Conservation (phyloP, 257 asterid genomes). For the Lycium barbarum region DNA sequence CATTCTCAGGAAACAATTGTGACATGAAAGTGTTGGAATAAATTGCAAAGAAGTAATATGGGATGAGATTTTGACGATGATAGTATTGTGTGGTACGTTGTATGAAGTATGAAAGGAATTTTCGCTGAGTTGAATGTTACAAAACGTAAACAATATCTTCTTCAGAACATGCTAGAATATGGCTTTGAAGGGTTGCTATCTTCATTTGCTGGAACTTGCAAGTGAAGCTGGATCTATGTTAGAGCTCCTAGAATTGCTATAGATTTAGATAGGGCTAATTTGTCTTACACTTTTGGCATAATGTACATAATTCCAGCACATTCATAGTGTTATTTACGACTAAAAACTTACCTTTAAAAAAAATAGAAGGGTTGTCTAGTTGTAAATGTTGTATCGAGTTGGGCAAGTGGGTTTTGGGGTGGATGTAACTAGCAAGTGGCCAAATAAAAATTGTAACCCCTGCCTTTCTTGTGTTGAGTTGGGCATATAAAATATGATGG, state of each 20-base stretch:
- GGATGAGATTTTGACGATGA: neutral
- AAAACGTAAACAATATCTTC: neutral
- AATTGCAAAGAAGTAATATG: constrained; percentile 4
- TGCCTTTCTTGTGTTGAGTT: constrained; percentile 16
- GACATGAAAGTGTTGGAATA: neutral
- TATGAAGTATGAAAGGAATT: neutral
- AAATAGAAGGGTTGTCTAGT: neutral
- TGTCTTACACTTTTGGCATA: neutral
- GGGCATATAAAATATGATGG: neutral
- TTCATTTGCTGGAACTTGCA: neutral
- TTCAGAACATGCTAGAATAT: neutral
- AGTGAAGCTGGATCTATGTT: neutral
- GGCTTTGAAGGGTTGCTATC: neutral
- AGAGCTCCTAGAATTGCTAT: constrained; percentile 4
- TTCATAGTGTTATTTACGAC: neutral
- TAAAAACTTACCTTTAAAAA: neutral
- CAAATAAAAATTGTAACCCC: neutral
- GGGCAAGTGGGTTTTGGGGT: constrained; percentile 17
- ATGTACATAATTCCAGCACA: neutral
- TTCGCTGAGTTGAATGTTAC: neutral
- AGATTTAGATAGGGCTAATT: neutral
- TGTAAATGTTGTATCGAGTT: constrained; percentile 18
- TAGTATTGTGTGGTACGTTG: neutral
- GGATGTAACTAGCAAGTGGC: constrained; percentile 3
- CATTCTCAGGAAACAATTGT: neutral